These are phyloP conservation scores for Pseudocercospora fuligena DNA, from an alignment of 2,329 filamentous ascomycete genomes.

Conservation along the genomic window DNA sequence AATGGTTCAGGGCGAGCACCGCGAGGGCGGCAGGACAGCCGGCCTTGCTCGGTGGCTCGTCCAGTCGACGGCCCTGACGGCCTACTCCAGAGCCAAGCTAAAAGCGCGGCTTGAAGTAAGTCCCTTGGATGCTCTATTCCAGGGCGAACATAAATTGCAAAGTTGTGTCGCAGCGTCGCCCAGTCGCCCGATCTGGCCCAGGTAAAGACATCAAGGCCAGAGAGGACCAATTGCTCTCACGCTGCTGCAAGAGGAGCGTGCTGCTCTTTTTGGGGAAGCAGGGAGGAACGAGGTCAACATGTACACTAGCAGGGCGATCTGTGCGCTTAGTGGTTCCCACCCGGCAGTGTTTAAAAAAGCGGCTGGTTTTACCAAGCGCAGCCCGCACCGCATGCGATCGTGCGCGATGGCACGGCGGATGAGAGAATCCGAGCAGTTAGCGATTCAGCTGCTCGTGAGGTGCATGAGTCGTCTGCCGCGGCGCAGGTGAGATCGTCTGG, in stretches of 20 bases:
- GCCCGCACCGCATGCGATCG: neutral
- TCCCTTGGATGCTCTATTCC: neutral
- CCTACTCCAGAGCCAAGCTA: neutral
- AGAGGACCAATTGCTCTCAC: neutral
- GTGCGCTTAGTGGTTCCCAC: neutral
- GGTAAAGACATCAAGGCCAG: neutral
- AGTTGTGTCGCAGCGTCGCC: neutral
- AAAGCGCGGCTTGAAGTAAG: neutral
- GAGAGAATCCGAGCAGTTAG: neutral
- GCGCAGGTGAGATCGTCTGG: neutral
- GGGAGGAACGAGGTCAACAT: neutral
- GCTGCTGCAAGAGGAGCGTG: neutral
- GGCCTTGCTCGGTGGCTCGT: slow-evolving; percentile 2
- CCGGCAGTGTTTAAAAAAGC: neutral
- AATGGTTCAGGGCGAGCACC: neutral
- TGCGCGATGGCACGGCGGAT: neutral
- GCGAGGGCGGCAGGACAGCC: slow-evolving; percentile 2
- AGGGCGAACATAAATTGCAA: neutral
- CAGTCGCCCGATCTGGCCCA: neutral
- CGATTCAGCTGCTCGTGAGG: neutral
- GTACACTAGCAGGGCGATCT: neutral
- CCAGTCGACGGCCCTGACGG: slow-evolving; percentile 3
- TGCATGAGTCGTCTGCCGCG: neutral
- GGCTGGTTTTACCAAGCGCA: neutral
- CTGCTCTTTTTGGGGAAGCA: neutral